Evolutionary conservation across 805 yeast genomes (phyloP).

Genomic region (Saturnispora hagleri): DNA sequence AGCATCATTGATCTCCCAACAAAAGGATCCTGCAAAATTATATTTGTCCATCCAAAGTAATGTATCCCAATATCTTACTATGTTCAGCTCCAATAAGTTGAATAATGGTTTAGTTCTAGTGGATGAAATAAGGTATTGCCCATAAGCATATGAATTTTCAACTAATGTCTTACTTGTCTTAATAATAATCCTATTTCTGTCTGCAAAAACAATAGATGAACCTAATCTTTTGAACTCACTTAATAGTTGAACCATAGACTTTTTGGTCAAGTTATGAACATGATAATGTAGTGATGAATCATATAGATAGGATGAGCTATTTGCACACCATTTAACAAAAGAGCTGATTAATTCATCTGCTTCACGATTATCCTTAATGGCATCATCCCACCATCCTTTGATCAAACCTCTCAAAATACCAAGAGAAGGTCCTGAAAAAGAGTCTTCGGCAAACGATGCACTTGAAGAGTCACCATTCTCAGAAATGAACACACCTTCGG

Average conservation of each 20-base stretch:
- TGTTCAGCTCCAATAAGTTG: constrained; percentile 65
- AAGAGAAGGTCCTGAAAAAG: constrained; percentile 72
- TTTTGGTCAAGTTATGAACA: constrained; percentile 76
- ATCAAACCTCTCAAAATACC: constrained; percentile 63
- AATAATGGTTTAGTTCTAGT: constrained; percentile 75
- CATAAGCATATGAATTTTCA: constrained; percentile 84
- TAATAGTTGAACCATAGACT: constrained; percentile 69
- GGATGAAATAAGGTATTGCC: constrained; percentile 72
- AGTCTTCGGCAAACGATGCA: constrained; percentile 61
- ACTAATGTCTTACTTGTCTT: constrained; percentile 70
- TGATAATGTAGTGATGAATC: constrained; percentile 78
- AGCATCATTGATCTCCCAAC: constrained; percentile 29
- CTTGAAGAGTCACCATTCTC: constrained; percentile 29
- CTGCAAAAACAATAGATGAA: constrained; percentile 72
- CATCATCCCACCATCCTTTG: constrained; percentile 91
- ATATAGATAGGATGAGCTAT: constrained; percentile 61
- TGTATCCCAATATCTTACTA: constrained; percentile 83
- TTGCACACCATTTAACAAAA: constrained; percentile 80
- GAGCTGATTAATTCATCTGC: constrained; percentile 81
- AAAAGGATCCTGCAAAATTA: constrained; percentile 71
- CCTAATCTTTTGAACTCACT: constrained; percentile 75
- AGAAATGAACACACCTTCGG: constrained; percentile 75
- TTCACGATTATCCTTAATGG: constrained; percentile 45
- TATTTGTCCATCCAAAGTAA: constrained; percentile 90
- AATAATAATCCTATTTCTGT: constrained; percentile 62